Conservation (phyloP, 2,329 filamentous ascomycete genomes). For the Endocalyx cinctus region DNA sequence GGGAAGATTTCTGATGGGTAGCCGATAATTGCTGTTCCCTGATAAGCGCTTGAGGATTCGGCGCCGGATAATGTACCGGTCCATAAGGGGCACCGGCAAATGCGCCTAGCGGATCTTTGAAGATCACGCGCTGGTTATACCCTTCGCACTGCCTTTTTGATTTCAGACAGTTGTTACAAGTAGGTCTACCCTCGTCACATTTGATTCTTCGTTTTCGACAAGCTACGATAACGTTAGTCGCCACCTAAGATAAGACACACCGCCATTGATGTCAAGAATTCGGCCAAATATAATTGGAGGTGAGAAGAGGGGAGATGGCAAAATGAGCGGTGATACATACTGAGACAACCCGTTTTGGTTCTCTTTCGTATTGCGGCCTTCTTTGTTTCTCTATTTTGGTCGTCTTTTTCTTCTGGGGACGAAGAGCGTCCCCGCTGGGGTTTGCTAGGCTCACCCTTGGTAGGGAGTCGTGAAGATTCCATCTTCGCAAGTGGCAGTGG, state of each 20-base stretch:
- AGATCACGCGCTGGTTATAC: slow-evolving; percentile 75
- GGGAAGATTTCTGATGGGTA: slow-evolving; percentile 34
- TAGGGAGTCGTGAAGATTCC: slow-evolving; percentile 22
- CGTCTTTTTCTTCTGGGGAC: slow-evolving; percentile 27
- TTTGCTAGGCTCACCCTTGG: slow-evolving; percentile 16
- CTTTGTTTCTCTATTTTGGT: slow-evolving; percentile 39
- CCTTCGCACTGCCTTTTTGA: slow-evolving; percentile 81
- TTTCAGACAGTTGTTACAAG: slow-evolving; percentile 80
- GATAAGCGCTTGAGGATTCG: slow-evolving; percentile 41
- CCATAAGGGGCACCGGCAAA: slow-evolving; percentile 45
- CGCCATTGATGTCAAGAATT: too few species aligned
- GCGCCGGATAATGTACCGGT: slow-evolving; percentile 40
- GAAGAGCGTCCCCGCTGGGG: slow-evolving; percentile 28
- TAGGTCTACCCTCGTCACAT: slow-evolving; percentile 85
- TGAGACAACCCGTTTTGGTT: slow-evolving; percentile 90
- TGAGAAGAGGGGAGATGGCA: slow-evolving; percentile 6
- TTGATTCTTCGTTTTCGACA: slow-evolving; percentile 95
- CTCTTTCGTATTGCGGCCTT: slow-evolving; percentile 56
- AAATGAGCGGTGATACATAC: slow-evolving; percentile 49
- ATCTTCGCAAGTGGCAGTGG: too few species aligned
- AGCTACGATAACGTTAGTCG: slow-evolving; percentile 44
- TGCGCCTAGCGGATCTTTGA: slow-evolving; percentile 67
- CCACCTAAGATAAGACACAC: too few species aligned
- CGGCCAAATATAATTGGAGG: slow-evolving; percentile 1
- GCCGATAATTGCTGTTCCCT: slow-evolving; percentile 38